Percentiles rank a stretch among this genome's conserved stretches.
phyloP scores from a whole-genome alignment of 2,329 filamentous ascomycete genomes.

The Fusarium sp. region DNA sequence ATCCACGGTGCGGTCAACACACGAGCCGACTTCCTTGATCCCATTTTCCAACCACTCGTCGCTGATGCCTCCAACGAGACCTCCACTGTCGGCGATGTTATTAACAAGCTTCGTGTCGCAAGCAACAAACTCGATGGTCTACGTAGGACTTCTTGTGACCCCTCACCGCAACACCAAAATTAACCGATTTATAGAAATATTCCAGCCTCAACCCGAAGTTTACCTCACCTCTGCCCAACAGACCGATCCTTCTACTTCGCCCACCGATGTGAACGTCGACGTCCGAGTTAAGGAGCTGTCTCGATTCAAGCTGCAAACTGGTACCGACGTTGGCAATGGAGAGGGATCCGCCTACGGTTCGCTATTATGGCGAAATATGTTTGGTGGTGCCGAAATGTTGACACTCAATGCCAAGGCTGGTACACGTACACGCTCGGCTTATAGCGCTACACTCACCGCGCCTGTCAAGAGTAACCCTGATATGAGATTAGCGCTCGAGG shows the following conservation, averaged over 20 bases:
- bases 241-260: constrained; percentile 75
- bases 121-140: constrained; percentile 83
- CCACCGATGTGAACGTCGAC: constrained; percentile 85
- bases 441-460: constrained; percentile 86
- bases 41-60: constrained; percentile 82
- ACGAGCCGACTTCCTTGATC: constrained; percentile 84
- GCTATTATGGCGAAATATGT: constrained; percentile 87
- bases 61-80: constrained; percentile 73
- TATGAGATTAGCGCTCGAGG: constrained; percentile 81
- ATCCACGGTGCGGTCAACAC: constrained; percentile 87
- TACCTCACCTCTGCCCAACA: constrained; percentile 82
- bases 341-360: constrained; percentile 95
- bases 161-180: constrained; percentile 33
- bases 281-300: constrained; percentile 86
- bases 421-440: constrained; percentile 90
- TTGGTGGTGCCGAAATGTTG: constrained; percentile 92
- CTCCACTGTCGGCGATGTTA: constrained; percentile 84
- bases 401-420: constrained; percentile 89
- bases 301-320: constrained; percentile 89
- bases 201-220: constrained; percentile 83
- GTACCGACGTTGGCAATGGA: constrained; percentile 92
- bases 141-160: constrained; percentile 64
- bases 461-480: constrained; percentile 89
- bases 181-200: constrained; percentile 74
- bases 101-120: constrained; percentile 76